Conservation (phyloP, 805 yeast genomes). For the Candida dajiaensis region DNA sequence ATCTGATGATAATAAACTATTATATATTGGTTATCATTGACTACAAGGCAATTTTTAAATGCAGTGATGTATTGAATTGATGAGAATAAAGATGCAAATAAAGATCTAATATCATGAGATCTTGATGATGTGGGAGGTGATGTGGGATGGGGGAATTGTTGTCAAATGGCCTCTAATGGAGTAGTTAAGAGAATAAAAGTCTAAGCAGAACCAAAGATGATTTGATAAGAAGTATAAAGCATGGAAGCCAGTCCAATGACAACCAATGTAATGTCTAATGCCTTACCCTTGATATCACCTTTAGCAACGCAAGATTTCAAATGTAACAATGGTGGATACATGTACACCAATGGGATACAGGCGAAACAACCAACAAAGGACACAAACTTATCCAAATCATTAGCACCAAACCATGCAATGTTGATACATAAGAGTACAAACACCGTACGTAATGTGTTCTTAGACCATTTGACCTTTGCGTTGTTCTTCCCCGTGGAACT, state of each 20-base stretch:
- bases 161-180: too few relatives aligned
- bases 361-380: slow-evolving; percentile 82
- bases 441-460: slow-evolving; percentile 50
- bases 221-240: slow-evolving; percentile 62
- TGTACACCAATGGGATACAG: slow-evolving; percentile 78
- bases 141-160: too few relatives aligned
- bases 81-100: too few relatives aligned
- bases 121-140: too few relatives aligned
- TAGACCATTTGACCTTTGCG: slow-evolving; percentile 53
- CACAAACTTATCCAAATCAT: slow-evolving; percentile 65
- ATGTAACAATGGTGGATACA: slow-evolving; percentile 80
- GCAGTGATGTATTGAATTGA: too few relatives aligned
- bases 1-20: too few relatives aligned
- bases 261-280: slow-evolving; percentile 43
- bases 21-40: too few relatives aligned
- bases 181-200: background rate
- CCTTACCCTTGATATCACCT: slow-evolving; percentile 30
- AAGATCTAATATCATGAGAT: too few relatives aligned
- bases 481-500: slow-evolving; percentile 49
- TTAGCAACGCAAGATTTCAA: slow-evolving; percentile 32
- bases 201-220: slow-evolving; percentile 27
- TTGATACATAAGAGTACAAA: slow-evolving; percentile 50
- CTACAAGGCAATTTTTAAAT: too few relatives aligned
- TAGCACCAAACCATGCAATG: slow-evolving; percentile 63
- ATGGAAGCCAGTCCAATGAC: slow-evolving; percentile 54